Evolutionary conservation across 2,329 filamentous ascomycete species (phyloP).

Genomic region (Colletotrichum lini): DNA sequence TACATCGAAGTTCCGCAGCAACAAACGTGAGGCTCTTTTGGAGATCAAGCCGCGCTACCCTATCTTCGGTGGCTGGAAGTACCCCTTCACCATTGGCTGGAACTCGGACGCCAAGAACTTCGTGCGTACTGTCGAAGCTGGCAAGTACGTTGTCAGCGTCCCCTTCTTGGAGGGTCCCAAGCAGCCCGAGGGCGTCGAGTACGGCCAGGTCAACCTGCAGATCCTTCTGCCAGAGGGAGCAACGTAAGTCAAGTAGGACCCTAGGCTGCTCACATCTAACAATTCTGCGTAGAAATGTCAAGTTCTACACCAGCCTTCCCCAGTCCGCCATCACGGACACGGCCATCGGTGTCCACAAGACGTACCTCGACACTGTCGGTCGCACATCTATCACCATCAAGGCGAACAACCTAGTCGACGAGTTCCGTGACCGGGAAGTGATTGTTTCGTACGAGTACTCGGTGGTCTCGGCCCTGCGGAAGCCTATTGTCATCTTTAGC

Average conservation of each 20-base stretch:
- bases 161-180: constrained; percentile 95
- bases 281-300: constrained; percentile 78
- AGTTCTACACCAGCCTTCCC: constrained; percentile 82
- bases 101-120: constrained; percentile 87
- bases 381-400: constrained; percentile 86
- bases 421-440: constrained; percentile 86
- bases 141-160: constrained; percentile 85
- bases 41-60: constrained; percentile 96
- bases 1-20: constrained; percentile 88
- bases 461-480: constrained; percentile 80
- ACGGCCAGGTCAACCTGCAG: constrained; percentile 83
- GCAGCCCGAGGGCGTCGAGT: constrained; percentile 87
- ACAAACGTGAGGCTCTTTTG: constrained; percentile 82
- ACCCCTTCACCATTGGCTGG: constrained; percentile 97
- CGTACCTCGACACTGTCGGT: constrained; percentile 94
- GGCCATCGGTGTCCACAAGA: constrained; percentile 77
- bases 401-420: constrained; percentile 90
- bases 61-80: constrained; percentile 98
- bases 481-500: constrained; percentile 85
- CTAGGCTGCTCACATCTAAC: constrained; percentile 45
- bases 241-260: constrained; percentile 68
- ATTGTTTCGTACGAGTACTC: constrained; percentile 92
- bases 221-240: constrained; percentile 94
- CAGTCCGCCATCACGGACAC: constrained; percentile 71
- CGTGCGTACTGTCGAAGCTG: constrained; percentile 74